Percentiles rank a stretch among this genome's conserved stretches.
phyloP scores from a whole-genome alignment of 306 rosid genomes.

The Cicer judaicum region DNA sequence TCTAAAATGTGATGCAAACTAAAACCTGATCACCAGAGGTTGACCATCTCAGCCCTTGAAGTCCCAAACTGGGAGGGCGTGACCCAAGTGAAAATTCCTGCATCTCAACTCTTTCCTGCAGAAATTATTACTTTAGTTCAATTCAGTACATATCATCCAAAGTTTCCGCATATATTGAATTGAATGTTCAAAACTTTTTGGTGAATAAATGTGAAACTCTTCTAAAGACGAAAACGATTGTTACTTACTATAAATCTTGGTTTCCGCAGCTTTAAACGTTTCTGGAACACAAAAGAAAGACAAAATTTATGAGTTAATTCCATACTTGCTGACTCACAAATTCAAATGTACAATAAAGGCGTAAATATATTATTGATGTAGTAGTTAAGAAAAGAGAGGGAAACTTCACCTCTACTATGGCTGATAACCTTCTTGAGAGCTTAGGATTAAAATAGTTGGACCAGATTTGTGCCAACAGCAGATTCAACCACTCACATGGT shows the following conservation, averaged over 20 bases:
- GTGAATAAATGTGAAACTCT: constrained; percentile 21
- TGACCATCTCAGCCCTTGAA: constrained; percentile 85
- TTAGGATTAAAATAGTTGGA: constrained; percentile 65
- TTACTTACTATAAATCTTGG: constrained; percentile 77
- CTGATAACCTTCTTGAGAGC: constrained; percentile 68
- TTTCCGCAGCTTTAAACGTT: constrained; percentile 73
- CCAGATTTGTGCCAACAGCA: constrained; percentile 77
- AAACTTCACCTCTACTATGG: constrained; percentile 72
- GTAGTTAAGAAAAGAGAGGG: constrained; percentile 8
- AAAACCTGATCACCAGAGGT: constrained; percentile 78
- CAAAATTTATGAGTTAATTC: constrained; percentile 24
- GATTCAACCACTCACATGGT: constrained; percentile 90
- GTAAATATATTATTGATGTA: not conserved
- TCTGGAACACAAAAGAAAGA: constrained; percentile 56
- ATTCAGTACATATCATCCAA: constrained; percentile 22
- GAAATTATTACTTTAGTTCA: constrained; percentile 30
- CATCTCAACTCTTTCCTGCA: constrained; percentile 82
- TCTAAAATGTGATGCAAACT: constrained; percentile 50
- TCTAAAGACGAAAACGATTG: constrained; percentile 24
- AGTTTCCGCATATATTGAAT: not conserved
- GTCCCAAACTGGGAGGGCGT: constrained; percentile 85
- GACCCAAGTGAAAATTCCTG: constrained; percentile 82
- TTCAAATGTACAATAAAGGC: not conserved
- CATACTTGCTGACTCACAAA: not conserved
- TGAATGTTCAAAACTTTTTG: not conserved